Percentiles rank a stretch among this genome's conserved stretches.
Conservation (phyloP, 768 basidiomycete genomes). For the Flagelloscypha sp. region DNA sequence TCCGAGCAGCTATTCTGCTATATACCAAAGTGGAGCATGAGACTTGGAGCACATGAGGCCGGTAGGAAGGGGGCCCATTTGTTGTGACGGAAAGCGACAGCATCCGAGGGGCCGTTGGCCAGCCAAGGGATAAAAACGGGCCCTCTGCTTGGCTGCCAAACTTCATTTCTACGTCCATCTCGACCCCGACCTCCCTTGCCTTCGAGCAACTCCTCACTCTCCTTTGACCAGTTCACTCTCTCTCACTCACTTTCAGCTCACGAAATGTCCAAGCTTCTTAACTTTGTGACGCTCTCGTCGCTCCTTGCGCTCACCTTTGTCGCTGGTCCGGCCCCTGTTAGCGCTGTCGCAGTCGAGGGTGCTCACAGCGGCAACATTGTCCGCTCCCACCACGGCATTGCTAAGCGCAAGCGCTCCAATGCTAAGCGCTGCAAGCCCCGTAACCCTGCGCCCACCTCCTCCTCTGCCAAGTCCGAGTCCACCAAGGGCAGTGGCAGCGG, state of each 20-base stretch:
- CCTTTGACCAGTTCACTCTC: constrained; percentile 4
- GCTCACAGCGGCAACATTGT: constrained; percentile 28
- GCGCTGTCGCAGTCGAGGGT: constrained; percentile 40
- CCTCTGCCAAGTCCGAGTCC: constrained; percentile 13
- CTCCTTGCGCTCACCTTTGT: constrained; percentile 49
- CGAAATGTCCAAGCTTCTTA: constrained; percentile 47
- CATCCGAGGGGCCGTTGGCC: no score
- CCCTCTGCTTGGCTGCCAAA: no score
- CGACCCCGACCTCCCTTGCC: constrained; percentile 15
- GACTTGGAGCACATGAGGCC: no score
- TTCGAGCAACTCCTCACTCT: constrained; percentile 10
- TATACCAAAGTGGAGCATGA: no score
- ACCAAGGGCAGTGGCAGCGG: constrained; percentile 5
- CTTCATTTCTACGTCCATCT: constrained; percentile 17
- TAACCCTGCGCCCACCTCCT: constrained; percentile 22
- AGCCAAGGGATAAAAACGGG: no score
- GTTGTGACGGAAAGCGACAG: no score
- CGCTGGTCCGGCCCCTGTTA: constrained; percentile 35
- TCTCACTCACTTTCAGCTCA: constrained; percentile 12
- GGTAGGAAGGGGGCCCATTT: no score
- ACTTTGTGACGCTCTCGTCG: constrained; percentile 49
- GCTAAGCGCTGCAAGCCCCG: constrained; percentile 52
- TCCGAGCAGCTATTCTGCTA: no score
- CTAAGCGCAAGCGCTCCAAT: constrained; percentile 42
- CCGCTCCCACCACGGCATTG: constrained; percentile 36